A percentile compares a stretch with the other conserved stretches of the same genome.
phyloP scores from a whole-genome alignment of 192 early-diverging fungal species.

The Umbelopsis sp. region DNA sequence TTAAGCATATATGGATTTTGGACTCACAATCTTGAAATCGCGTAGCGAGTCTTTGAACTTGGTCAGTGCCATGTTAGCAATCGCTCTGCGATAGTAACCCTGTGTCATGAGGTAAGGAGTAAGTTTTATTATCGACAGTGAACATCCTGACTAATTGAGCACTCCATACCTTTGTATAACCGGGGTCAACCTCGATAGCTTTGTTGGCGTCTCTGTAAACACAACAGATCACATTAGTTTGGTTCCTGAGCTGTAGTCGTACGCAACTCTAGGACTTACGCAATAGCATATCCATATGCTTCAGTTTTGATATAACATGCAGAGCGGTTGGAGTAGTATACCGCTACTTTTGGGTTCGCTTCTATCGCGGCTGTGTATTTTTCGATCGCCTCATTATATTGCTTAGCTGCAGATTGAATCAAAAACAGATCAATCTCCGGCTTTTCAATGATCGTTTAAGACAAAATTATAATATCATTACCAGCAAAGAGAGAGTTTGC shows the following conservation, averaged over 20 bases:
- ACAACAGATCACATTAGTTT: slow-evolving; percentile 33
- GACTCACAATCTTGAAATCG: slow-evolving; percentile 67
- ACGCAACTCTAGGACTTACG: slow-evolving; percentile 33
- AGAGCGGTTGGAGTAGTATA: slow-evolving; percentile 92
- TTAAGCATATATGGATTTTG: background rate
- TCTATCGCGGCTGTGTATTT: slow-evolving; percentile 91
- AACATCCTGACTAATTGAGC: background rate
- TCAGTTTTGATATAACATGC: slow-evolving; percentile 86
- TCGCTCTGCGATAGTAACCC: slow-evolving; percentile 93
- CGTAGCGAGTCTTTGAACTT: slow-evolving; percentile 82
- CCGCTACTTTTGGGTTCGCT: slow-evolving; percentile 78
- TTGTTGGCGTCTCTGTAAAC: slow-evolving; percentile 72
- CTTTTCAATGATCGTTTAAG: too few species aligned
- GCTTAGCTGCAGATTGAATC: slow-evolving; percentile 41
- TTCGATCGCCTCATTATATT: slow-evolving; percentile 87
- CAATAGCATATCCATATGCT: slow-evolving; percentile 81
- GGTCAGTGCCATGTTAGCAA: slow-evolving; percentile 84
- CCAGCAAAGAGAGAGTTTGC: slow-evolving; percentile 70
- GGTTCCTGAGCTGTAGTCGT: background rate
- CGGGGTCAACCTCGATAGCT: slow-evolving; percentile 81
- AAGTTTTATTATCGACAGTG: too few species aligned
- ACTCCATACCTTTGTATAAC: slow-evolving; percentile 67
- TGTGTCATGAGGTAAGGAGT: slow-evolving; percentile 4
- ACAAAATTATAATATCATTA: background rate
- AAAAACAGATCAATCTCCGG: too few species aligned